Conservation (phyloP, 2,329 filamentous ascomycete species). For the Gnomoniopsis sp. region DNA sequence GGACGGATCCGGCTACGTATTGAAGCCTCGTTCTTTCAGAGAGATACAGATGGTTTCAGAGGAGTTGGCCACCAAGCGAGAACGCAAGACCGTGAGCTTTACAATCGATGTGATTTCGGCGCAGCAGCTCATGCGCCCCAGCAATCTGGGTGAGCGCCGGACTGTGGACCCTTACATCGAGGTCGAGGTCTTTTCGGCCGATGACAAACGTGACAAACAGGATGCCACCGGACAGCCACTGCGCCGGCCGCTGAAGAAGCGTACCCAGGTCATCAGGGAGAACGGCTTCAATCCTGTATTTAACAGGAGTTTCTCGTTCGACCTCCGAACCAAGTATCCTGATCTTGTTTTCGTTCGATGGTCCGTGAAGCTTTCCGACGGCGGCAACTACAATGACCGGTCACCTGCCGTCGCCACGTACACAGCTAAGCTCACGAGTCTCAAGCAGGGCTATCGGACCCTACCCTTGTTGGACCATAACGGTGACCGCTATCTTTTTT, state of each 20-base stretch:
- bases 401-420: conserved; percentile 75
- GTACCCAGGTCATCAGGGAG: conserved; percentile 75
- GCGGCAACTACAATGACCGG: conserved; percentile 66
- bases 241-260: conserved; percentile 66
- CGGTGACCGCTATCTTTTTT: conserved; percentile 92
- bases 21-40: conserved; percentile 85
- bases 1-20: conserved; percentile 85
- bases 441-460: conserved; percentile 90
- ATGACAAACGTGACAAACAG: conserved; percentile 87
- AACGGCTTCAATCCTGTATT: conserved; percentile 95
- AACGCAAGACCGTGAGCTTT: conserved; percentile 80
- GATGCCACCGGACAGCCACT: conserved; percentile 48
- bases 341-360: conserved; percentile 91
- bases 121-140: conserved; percentile 85
- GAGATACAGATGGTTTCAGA: conserved; percentile 58
- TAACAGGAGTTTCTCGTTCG: conserved; percentile 74
- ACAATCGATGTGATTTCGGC: conserved; percentile 87
- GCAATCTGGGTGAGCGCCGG: conserved; percentile 50
- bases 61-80: conserved; percentile 59
- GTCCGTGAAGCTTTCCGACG: conserved; percentile 82
- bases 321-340: conserved; percentile 88
- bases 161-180: conserved; percentile 91
- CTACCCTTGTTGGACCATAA: conserved; percentile 83
- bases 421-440: conserved; percentile 84
- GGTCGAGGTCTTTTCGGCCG: conserved; percentile 89